A percentile compares a stretch with the other conserved stretches of the same genome.
Conservation (phyloP, 2,329 filamentous ascomycete species). For the Sporothrix protearum region DNA sequence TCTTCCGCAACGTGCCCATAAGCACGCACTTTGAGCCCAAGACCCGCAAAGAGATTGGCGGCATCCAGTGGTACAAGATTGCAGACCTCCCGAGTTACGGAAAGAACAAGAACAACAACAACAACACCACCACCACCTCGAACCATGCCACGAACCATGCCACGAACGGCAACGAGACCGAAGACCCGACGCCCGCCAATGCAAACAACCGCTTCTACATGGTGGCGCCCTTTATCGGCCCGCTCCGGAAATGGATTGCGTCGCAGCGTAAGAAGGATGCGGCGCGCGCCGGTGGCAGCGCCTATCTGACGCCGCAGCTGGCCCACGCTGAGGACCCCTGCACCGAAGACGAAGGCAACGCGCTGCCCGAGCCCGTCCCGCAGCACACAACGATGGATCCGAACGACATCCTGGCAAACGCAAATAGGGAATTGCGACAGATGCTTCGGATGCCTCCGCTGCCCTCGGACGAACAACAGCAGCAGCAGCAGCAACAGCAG, state of each 20-base stretch:
- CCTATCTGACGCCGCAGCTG: conserved; percentile 42
- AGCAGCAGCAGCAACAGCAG: no score
- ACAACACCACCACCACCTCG: no score
- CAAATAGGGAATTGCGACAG: conserved; percentile 51
- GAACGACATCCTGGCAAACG: conserved; percentile 49
- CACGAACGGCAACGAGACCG: conserved; percentile 53
- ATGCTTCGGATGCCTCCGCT: conserved; percentile 53
- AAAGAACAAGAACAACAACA: conserved; percentile 53
- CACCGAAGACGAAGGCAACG: conserved; percentile 60
- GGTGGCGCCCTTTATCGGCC: conserved; percentile 87
- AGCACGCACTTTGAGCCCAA: conserved; percentile 84
- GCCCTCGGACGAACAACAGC: not conserved
- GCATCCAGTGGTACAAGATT: conserved; percentile 91
- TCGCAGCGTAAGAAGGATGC: conserved; percentile 73
- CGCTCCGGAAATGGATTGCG: conserved; percentile 85
- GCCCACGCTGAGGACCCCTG: conserved; percentile 51
- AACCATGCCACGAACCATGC: no score
- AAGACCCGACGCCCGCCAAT: conserved; percentile 55
- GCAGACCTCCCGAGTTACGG: conserved; percentile 80
- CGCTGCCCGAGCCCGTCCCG: conserved; percentile 39
- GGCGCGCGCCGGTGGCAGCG: conserved; percentile 41
- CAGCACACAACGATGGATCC: conserved; percentile 36
- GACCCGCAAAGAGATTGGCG: conserved; percentile 95
- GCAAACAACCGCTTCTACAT: conserved; percentile 95
- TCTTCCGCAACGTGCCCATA: conserved; percentile 84